These are phyloP conservation scores for Aureobasidium lini DNA, from an alignment of 2,329 filamentous ascomycete genomes.

Conservation along the genomic window DNA sequence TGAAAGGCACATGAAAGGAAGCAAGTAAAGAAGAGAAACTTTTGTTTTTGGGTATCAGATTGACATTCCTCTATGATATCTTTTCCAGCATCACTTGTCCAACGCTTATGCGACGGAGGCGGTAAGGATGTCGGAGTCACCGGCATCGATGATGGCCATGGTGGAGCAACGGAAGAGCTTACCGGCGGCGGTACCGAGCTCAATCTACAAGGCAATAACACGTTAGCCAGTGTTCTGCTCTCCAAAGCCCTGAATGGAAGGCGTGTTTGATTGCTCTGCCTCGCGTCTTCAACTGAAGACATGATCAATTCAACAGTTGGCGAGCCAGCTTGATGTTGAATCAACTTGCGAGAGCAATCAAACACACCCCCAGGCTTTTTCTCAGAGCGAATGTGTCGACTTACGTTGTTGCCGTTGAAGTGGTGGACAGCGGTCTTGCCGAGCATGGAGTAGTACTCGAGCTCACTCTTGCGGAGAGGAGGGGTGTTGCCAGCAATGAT, in stretches of 20 bases:
- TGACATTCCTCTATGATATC: conserved; percentile 11
- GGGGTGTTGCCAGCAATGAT: conserved; percentile 94
- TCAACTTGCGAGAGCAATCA: conserved; percentile 4
- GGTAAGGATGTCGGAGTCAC: conserved; percentile 92
- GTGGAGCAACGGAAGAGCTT: conserved; percentile 98
- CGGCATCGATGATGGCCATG: conserved; percentile 94
- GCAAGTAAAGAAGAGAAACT: conserved; percentile 1
- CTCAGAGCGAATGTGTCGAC: conserved; percentile 43
- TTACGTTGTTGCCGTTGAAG: conserved; percentile 98
- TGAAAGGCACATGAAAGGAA: neutral
- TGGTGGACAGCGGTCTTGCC: conserved; percentile 95
- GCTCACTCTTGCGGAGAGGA: conserved; percentile 94
- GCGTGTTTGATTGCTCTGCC: conserved; percentile 6
- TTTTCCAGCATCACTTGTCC: neutral
- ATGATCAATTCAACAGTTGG: conserved; percentile 1
- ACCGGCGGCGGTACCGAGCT: conserved; percentile 95
- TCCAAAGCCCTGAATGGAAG: conserved; percentile 69
- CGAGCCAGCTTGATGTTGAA: conserved; percentile 10
- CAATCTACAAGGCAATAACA: conserved; percentile 62
- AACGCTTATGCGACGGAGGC: conserved; percentile 48
- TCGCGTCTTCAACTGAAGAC: neutral
- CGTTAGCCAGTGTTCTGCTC: conserved; percentile 55
- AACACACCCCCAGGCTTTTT: conserved; percentile 17
- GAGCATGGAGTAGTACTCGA: conserved; percentile 74
- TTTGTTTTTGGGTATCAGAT: conserved; percentile 11